Conservation (phyloP, 2,329 filamentous ascomycete genomes). For the Zymoseptoria passerinii region DNA sequence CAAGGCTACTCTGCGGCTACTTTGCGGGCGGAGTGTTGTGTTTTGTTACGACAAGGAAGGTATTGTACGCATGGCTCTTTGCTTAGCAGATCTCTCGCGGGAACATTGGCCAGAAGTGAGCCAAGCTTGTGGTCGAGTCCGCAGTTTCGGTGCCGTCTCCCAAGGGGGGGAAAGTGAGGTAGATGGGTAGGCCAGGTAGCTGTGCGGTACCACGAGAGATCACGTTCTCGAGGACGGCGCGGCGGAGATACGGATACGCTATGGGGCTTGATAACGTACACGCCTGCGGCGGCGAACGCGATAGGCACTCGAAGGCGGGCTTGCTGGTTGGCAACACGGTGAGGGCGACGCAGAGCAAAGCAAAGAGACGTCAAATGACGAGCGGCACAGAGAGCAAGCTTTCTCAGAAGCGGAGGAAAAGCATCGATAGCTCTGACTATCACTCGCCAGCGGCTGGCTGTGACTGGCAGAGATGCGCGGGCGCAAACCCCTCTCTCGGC, state of each 20-base stretch:
- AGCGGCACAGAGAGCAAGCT: slow-evolving; percentile 13
- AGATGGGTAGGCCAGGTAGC: background rate
- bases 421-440: slow-evolving; percentile 16
- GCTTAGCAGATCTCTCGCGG: slow-evolving; percentile 10
- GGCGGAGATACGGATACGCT: background rate
- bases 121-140: slow-evolving; percentile 5
- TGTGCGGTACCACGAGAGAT: background rate
- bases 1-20: slow-evolving; percentile 14
- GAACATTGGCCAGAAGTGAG: slow-evolving; percentile 20
- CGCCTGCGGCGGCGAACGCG: slow-evolving; percentile 4
- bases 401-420: slow-evolving; percentile 17
- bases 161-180: slow-evolving; percentile 2
- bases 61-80: slow-evolving; percentile 23
- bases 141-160: slow-evolving; percentile 1
- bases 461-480: slow-evolving; percentile 5
- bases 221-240: background rate
- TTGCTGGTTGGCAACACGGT: background rate
- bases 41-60: slow-evolving; percentile 12
- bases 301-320: background rate
- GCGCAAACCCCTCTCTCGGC: slow-evolving; percentile 1
- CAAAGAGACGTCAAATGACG: slow-evolving; percentile 14
- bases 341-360: background rate
- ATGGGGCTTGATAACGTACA: background rate
- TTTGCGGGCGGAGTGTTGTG: slow-evolving; percentile 4
- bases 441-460: slow-evolving; percentile 15